Conservation (phyloP, 2,329 filamentous ascomycete species). For the Diplocarpon rosae region DNA sequence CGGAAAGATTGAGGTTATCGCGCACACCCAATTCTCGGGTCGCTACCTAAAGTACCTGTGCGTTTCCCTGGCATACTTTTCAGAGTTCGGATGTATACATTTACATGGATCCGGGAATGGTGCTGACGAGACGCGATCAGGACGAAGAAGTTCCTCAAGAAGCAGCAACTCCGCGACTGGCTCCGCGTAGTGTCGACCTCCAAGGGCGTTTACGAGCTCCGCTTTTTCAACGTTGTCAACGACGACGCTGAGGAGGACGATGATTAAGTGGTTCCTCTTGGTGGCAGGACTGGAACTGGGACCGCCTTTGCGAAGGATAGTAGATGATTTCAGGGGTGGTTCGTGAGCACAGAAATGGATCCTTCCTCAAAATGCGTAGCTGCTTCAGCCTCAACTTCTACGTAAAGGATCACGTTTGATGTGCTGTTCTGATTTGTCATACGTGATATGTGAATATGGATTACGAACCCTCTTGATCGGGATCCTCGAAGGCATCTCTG, state of each 20-base stretch:
- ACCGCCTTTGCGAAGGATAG: background rate
- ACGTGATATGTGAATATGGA: background rate
- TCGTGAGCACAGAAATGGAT: background rate
- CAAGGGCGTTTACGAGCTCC: slow-evolving; percentile 98
- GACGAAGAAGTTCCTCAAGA: slow-evolving; percentile 99
- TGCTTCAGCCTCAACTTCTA: background rate
- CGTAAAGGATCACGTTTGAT: background rate
- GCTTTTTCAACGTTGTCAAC: slow-evolving; percentile 99
- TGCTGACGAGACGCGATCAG: slow-evolving; percentile 33
- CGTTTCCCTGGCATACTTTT: slow-evolving; percentile 29
- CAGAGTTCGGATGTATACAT: background rate
- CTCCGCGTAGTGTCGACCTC: slow-evolving; percentile 96
- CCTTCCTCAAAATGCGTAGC: background rate
- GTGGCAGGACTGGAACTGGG: background rate
- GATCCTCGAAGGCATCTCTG: no score
- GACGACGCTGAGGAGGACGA: slow-evolving; percentile 97
- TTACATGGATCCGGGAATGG: no score
- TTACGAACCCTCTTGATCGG: no score
- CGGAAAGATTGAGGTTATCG: slow-evolving; percentile 95
- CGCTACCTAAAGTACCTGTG: slow-evolving; percentile 99
- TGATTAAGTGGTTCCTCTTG: slow-evolving; percentile 55
- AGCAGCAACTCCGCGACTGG: slow-evolving; percentile 99
- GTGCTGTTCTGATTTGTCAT: background rate
- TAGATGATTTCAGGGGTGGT: background rate
- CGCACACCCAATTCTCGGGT: slow-evolving; percentile 96